phyloP scores from a whole-genome alignment of 176 grass and related monocot species.

The Bonia amplexicaulis region DNA sequence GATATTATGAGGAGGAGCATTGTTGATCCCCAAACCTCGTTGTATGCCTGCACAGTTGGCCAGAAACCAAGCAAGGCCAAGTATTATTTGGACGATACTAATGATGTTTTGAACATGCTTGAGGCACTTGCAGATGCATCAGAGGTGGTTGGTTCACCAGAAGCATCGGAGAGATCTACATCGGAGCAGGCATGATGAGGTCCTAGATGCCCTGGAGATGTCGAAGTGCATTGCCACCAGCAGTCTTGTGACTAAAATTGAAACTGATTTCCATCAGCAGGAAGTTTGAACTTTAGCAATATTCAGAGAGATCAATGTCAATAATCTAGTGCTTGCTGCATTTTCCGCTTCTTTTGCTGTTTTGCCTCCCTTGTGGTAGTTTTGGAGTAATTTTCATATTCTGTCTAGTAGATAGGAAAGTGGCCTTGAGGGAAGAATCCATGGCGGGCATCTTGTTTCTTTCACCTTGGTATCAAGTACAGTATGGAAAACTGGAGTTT shows the following conservation, averaged over 20 bases:
- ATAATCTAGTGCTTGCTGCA: conserved; percentile 9
- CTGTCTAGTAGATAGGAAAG: conserved; percentile 11
- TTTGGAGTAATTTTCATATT: conserved; percentile 8
- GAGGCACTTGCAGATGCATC: conserved; percentile 55
- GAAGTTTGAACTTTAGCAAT: conserved; percentile 22
- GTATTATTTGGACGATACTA: conserved; percentile 59
- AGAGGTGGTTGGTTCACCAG: background rate
- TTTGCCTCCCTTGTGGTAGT: conserved; percentile 1
- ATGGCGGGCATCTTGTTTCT: background rate
- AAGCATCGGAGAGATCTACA: background rate
- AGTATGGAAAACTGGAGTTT: background rate
- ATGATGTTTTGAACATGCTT: conserved; percentile 47
- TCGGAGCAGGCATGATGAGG: conserved; percentile 8
- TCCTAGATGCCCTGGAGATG: background rate
- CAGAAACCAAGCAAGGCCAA: conserved; percentile 64
- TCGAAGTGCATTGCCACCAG: background rate
- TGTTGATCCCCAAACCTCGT: conserved; percentile 30
- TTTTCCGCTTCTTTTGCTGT: conserved; percentile 10
- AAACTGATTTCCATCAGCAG: background rate
- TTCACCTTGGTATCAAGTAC: conserved; percentile 6
- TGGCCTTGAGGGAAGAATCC: background rate
- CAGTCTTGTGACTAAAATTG: background rate
- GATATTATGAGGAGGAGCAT: conserved; percentile 36
- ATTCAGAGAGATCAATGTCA: conserved; percentile 18
- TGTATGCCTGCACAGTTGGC: conserved; percentile 56